Conservation (phyloP, 441 rosid genomes). For the Kokia cookei region DNA sequence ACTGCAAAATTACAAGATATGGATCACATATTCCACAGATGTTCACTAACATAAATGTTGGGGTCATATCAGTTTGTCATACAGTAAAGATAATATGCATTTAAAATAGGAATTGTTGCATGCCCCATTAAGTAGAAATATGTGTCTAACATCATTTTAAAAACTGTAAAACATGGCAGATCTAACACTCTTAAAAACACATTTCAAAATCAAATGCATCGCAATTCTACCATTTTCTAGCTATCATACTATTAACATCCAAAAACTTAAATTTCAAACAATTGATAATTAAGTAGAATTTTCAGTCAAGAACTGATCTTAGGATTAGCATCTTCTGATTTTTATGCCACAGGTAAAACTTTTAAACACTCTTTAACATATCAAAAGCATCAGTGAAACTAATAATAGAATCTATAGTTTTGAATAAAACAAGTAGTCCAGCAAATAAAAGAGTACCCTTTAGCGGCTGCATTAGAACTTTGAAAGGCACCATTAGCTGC, state of each 20-base stretch:
- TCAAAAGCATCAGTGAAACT: neutral
- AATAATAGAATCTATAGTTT: neutral
- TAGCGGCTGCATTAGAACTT: slow-evolving; percentile 42
- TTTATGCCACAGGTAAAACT: neutral
- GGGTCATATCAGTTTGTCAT: neutral
- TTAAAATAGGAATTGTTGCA: neutral
- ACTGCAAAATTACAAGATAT: slow-evolving; percentile 18
- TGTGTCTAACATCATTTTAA: neutral
- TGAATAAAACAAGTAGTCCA: neutral
- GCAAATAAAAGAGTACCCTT: slow-evolving; percentile 43
- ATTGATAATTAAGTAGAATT: neutral
- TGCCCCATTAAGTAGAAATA: neutral
- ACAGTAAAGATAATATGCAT: neutral
- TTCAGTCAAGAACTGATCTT: neutral
- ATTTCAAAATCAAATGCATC: neutral
- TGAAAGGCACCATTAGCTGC: slow-evolving; percentile 32
- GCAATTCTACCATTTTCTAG: neutral
- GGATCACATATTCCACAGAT: neutral
- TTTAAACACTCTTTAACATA: neutral
- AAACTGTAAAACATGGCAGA: neutral
- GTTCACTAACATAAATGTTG: neutral
- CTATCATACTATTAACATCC: neutral
- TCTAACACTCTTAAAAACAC: neutral
- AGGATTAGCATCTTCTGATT: neutral
- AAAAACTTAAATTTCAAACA: neutral